Evolutionary conservation across 1,284 basidiomycete species (phyloP).

Genomic region (Lentinula novae-zelandiae): DNA sequence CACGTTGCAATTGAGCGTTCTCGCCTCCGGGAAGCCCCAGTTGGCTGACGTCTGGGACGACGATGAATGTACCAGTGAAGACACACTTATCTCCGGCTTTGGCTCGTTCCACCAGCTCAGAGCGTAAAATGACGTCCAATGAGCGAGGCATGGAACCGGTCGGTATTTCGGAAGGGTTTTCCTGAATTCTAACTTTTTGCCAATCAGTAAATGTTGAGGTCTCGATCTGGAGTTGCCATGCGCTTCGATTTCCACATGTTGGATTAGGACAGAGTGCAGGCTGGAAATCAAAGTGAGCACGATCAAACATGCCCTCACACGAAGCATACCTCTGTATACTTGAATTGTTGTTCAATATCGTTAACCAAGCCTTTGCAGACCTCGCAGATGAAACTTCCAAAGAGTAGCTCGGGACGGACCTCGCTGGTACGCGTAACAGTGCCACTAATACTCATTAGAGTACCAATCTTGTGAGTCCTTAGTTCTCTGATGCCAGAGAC

Average conservation of each 20-base stretch:
- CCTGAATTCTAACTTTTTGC: slow-evolving; percentile 99
- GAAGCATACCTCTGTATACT: slow-evolving; percentile 91
- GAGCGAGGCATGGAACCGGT: slow-evolving; percentile 98
- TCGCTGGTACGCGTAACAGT: slow-evolving; percentile 98
- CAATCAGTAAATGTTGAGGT: slow-evolving; percentile 97
- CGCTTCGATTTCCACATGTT: slow-evolving; percentile 85
- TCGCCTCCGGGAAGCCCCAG: slow-evolving; percentile 95
- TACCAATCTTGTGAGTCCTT: slow-evolving; percentile 89
- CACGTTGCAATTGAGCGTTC: slow-evolving; percentile 86
- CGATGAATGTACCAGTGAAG: slow-evolving; percentile 97
- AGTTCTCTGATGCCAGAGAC: slow-evolving; percentile 96
- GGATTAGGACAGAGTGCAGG: slow-evolving; percentile 93
- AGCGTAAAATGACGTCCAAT: slow-evolving; percentile 92
- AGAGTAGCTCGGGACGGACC: slow-evolving; percentile 93
- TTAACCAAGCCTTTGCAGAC: slow-evolving; percentile 85
- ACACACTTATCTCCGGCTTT: slow-evolving; percentile 99
- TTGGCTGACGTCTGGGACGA: slow-evolving; percentile 97
- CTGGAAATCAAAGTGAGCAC: slow-evolving; percentile 33
- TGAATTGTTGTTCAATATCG: slow-evolving; percentile 99
- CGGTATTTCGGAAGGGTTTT: slow-evolving; percentile 98
- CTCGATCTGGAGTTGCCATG: slow-evolving; percentile 96
- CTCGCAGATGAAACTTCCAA: slow-evolving; percentile 91
- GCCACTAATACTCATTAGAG: slow-evolving; percentile 90
- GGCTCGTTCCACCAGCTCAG: slow-evolving; percentile 94
- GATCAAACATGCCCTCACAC: background rate